Conservation (phyloP, 805 yeast genomes). For the Candida qinlingensis region DNA sequence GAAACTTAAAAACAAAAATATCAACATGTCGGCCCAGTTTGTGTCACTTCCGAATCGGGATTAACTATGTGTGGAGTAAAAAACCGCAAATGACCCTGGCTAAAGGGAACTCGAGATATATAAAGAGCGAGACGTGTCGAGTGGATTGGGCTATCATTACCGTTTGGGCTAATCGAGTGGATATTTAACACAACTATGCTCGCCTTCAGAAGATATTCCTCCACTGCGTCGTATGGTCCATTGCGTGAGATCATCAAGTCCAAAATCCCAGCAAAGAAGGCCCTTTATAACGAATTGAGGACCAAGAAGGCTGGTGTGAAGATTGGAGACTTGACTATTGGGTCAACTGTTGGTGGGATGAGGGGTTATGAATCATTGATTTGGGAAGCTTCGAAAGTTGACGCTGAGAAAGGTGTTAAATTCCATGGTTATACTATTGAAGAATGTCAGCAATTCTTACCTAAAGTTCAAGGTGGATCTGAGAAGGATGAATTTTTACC, state of each 20-base stretch:
- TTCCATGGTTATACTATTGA: slow-evolving; percentile 75
- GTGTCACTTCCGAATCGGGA: not conserved
- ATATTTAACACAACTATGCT: not conserved
- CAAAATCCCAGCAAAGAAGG: slow-evolving; percentile 37
- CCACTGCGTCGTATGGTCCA: slow-evolving; percentile 12
- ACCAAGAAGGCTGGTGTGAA: slow-evolving; percentile 29
- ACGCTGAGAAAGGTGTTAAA: slow-evolving; percentile 70
- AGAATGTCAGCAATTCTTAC: slow-evolving; percentile 62
- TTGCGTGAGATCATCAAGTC: not conserved
- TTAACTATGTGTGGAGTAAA: not conserved
- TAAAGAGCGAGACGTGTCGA: too few species aligned
- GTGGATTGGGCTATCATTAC: too few species aligned
- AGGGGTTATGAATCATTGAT: slow-evolving; percentile 69
- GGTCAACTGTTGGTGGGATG: slow-evolving; percentile 63
- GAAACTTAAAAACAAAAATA: not conserved
- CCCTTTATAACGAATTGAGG: slow-evolving; percentile 36
- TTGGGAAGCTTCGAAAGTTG: slow-evolving; percentile 79
- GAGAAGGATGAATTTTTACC: slow-evolving; percentile 43
- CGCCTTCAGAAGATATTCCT: slow-evolving; percentile 10
- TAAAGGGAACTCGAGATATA: too few species aligned
- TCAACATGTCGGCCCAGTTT: not conserved
- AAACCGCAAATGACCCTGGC: too few species aligned
- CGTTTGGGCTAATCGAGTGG: too few species aligned
- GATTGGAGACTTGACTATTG: slow-evolving; percentile 42
- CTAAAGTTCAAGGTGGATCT: slow-evolving; percentile 31